These are phyloP conservation scores for Rhynchospora tenuis DNA, from an alignment of 176 grass and related monocot species.

Conservation along the genomic window DNA sequence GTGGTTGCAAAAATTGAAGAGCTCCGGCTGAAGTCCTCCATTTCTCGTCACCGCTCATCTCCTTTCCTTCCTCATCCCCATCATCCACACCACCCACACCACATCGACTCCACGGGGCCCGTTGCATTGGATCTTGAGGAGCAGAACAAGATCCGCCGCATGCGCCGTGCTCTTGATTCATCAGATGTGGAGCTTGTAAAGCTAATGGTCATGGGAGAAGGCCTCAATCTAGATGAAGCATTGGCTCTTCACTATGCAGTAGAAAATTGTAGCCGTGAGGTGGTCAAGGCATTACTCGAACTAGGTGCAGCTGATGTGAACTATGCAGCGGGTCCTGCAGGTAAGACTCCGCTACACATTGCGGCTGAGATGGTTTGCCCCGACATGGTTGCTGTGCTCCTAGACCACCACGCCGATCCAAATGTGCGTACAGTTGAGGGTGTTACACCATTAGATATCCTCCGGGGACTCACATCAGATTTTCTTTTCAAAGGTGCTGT, in stretches of 20 bases:
- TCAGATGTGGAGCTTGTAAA: slow-evolving; percentile 98
- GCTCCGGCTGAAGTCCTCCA: slow-evolving; percentile 77
- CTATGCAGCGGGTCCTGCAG: slow-evolving; percentile 69
- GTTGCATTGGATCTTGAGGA: slow-evolving; percentile 47
- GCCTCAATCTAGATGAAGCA: slow-evolving; percentile 93
- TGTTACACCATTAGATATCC: slow-evolving; percentile 88
- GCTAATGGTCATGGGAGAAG: slow-evolving; percentile 99
- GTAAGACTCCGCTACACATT: slow-evolving; percentile 90
- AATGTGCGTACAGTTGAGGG: slow-evolving; percentile 97
- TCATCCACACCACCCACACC: slow-evolving; percentile 49
- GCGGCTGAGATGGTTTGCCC: slow-evolving; percentile 99
- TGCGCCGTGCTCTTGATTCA: slow-evolving; percentile 92
- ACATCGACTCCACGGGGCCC: slow-evolving; percentile 30
- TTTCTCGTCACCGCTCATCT: slow-evolving; percentile 70
- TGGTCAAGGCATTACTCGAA: slow-evolving; percentile 93
- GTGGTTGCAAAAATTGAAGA: slow-evolving; percentile 93
- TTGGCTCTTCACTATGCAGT: slow-evolving; percentile 97
- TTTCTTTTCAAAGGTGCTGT: slow-evolving; percentile 98
- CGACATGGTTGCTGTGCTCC: slow-evolving; percentile 97
- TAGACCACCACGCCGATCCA: slow-evolving; percentile 96
- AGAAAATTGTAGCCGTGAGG: slow-evolving; percentile 96
- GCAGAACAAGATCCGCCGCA: slow-evolving; percentile 98
- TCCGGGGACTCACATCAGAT: slow-evolving; percentile 93
- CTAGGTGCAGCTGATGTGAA: slow-evolving; percentile 95
- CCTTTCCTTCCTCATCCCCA: slow-evolving; percentile 26